Evolutionary conservation across 768 basidiomycete genomes (phyloP).

Genomic region (Kwoniella sp.): DNA sequence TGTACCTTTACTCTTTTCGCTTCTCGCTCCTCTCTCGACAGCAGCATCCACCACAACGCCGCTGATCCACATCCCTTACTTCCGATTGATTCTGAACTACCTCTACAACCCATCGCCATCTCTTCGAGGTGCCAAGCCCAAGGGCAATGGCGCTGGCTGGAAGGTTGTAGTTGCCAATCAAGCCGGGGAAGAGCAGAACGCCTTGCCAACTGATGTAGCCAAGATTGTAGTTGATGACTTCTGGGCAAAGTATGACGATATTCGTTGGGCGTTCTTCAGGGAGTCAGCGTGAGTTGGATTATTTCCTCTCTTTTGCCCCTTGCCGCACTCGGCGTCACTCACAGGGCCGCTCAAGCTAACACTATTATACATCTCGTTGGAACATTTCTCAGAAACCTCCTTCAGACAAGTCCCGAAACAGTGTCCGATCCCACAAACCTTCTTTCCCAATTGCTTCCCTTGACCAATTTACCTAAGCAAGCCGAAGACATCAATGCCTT

Average conservation of each 20-base stretch:
- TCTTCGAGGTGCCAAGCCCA: constrained; percentile 38
- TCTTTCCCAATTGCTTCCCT: constrained; percentile 44
- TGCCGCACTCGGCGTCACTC: neutral
- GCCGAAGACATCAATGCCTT: constrained; percentile 53
- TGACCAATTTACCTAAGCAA: constrained; percentile 49
- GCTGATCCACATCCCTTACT: constrained; percentile 44
- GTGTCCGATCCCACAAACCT: constrained; percentile 34
- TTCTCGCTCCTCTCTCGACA: constrained; percentile 40
- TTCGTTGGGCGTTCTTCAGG: constrained; percentile 54
- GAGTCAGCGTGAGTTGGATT: constrained; percentile 46
- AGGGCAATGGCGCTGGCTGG: constrained; percentile 24
- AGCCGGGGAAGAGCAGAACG: constrained; percentile 37
- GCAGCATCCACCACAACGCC: constrained; percentile 25
- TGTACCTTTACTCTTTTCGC: constrained; percentile 38
- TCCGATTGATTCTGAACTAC: constrained; percentile 28
- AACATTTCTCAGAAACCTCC: constrained; percentile 15
- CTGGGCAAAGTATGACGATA: constrained; percentile 54
- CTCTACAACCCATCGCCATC: constrained; percentile 37
- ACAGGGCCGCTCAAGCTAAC: too few species aligned
- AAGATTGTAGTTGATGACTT: constrained; percentile 44
- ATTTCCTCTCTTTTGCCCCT: neutral
- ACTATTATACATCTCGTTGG: too few species aligned
- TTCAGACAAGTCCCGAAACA: constrained; percentile 19
- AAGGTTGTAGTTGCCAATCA: constrained; percentile 38
- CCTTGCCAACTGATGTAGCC: constrained; percentile 48